These are phyloP conservation scores for Trypanosomatidae sp. DNA, from an alignment of 208 protist genomes.

Conservation along the genomic window DNA sequence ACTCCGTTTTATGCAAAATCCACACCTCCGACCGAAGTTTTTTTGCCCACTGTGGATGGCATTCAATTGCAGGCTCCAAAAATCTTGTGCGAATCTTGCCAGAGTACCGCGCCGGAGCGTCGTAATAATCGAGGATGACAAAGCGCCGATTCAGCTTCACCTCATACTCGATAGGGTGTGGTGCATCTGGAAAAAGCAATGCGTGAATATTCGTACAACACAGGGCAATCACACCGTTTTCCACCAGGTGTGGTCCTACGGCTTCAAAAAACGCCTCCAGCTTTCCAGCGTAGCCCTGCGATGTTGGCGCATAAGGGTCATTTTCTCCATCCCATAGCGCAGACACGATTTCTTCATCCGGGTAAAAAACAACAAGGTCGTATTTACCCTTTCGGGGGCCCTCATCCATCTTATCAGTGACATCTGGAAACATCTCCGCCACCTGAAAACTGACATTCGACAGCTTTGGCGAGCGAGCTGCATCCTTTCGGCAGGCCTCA, in stretches of 20 bases:
- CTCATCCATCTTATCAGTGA: not conserved
- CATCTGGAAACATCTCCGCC: constrained; percentile 59
- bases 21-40: constrained; percentile 85
- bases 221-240: constrained; percentile 75
- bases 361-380: constrained; percentile 75
- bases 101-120: constrained; percentile 55
- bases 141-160: constrained; percentile 84
- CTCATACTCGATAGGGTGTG: constrained; percentile 89
- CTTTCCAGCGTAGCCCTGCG: constrained; percentile 53
- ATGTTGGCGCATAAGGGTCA: constrained; percentile 54
- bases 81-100: constrained; percentile 32
- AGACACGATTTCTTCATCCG: constrained; percentile 65
- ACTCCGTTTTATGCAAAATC: constrained; percentile 81
- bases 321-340: constrained; percentile 34
- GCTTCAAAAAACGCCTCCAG: constrained; percentile 88
- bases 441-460: constrained; percentile 77
- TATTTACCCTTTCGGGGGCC: constrained; percentile 37
- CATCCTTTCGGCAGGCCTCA: constrained; percentile 49
- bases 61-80: constrained; percentile 22
- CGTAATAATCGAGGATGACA: constrained; percentile 92
- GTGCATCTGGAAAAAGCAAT: constrained; percentile 57
- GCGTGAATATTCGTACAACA: constrained; percentile 84
- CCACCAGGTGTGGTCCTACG: constrained; percentile 49
- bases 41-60: constrained; percentile 21
- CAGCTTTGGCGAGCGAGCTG: constrained; percentile 34